A percentile compares a stretch with the other conserved stretches of the same genome.
Conservation (phyloP, 305 asterid species). For the Fraxinus sp. region DNA sequence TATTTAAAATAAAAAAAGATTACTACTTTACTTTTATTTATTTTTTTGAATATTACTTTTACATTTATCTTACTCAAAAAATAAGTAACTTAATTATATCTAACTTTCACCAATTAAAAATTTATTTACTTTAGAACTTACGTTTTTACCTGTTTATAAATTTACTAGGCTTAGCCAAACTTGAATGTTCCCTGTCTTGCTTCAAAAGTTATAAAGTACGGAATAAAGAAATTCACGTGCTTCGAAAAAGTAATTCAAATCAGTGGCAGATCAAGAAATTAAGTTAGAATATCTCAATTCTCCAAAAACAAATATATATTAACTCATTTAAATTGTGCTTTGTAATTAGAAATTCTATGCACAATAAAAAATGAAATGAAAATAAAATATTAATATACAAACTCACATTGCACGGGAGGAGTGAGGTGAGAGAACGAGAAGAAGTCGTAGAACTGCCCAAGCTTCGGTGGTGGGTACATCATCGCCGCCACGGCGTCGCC, state of each 20-base stretch:
- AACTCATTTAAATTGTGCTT: not conserved
- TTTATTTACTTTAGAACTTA: not conserved
- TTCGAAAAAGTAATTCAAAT: not conserved
- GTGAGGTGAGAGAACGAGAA: conserved; percentile 80
- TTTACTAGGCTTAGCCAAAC: not conserved
- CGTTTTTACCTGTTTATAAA: not conserved
- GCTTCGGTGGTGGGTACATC: conserved; percentile 80
- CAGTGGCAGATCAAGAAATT: not conserved
- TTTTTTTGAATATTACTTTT: not conserved
- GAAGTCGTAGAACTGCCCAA: conserved; percentile 80
- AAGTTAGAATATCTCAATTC: not conserved
- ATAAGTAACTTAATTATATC: not conserved
- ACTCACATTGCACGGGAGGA: conserved; percentile 83
- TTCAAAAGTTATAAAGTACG: no score
- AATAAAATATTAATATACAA: not conserved
- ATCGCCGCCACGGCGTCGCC: conserved; percentile 50
- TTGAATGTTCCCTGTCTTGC: no score
- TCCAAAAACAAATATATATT: not conserved
- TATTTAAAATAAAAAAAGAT: not conserved
- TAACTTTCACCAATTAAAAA: not conserved
- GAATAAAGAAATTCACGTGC: no score
- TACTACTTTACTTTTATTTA: not conserved
- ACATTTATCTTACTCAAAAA: not conserved
- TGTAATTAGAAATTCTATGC: not conserved
- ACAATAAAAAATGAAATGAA: not conserved